phyloP scores from a whole-genome alignment of 768 basidiomycete species.

The Hygrocybe coccinea region DNA sequence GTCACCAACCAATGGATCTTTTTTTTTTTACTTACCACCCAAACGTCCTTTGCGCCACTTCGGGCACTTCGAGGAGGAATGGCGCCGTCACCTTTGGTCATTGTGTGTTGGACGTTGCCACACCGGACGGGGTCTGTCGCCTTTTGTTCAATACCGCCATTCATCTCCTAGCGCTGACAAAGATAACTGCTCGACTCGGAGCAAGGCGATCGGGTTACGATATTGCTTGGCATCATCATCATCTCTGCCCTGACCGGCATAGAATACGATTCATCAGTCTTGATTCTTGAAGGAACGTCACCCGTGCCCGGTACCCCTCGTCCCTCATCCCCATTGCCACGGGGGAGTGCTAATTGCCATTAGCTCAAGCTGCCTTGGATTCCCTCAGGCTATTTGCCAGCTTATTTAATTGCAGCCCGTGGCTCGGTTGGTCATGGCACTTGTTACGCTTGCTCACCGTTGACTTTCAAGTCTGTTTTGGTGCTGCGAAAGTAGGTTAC shows the following conservation, averaged over 20 bases:
- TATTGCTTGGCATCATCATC: slow-evolving; percentile 14
- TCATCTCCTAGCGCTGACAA: not conserved
- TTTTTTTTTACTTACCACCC: too few species aligned
- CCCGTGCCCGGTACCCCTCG: slow-evolving; percentile 44
- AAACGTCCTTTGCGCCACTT: too few species aligned
- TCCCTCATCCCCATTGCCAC: slow-evolving; percentile 56
- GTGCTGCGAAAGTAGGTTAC: slow-evolving; percentile 6
- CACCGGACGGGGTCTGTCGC: not conserved
- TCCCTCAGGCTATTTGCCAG: slow-evolving; percentile 16
- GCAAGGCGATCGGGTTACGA: slow-evolving; percentile 14
- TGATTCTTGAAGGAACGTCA: slow-evolving; percentile 55
- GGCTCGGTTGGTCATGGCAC: slow-evolving; percentile 14
- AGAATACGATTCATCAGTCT: slow-evolving; percentile 27
- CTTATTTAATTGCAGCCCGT: slow-evolving; percentile 14
- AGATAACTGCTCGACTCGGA: slow-evolving; percentile 12
- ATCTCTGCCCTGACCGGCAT: slow-evolving; percentile 11
- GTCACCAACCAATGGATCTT: slow-evolving; percentile 11
- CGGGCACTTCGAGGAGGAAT: not conserved
- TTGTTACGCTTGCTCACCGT: slow-evolving; percentile 13
- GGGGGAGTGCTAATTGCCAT: slow-evolving; percentile 44
- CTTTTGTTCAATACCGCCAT: too few species aligned
- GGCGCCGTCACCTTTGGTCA: slow-evolving; percentile 11
- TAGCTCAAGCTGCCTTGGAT: slow-evolving; percentile 28
- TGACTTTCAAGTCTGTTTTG: slow-evolving; percentile 18
- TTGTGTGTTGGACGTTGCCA: slow-evolving; percentile 9